Evolutionary conservation across 208 protist species (phyloP).

Genomic region (Trypanosoma theileri): DNA sequence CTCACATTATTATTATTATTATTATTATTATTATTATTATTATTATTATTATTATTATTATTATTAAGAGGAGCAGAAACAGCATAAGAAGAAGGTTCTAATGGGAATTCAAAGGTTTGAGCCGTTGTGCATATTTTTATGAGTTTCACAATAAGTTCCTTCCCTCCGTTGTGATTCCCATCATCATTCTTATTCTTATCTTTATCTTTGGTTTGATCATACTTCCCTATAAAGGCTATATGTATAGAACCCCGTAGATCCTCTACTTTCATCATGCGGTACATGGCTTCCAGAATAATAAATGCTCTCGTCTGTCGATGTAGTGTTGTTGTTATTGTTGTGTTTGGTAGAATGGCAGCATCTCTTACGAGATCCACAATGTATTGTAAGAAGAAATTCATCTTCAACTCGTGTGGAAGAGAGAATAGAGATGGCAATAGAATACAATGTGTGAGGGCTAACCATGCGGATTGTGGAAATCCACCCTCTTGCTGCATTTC

Average conservation of each 20-base stretch:
- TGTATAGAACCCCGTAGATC: slow-evolving; percentile 57
- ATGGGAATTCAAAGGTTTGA: neutral
- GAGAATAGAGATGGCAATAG: slow-evolving; percentile 33
- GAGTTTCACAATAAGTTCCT: slow-evolving; percentile 74
- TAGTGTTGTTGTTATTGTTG: neutral
- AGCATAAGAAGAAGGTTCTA: neutral
- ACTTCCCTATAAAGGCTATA: slow-evolving; percentile 31
- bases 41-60: no score
- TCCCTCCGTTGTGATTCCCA: slow-evolving; percentile 31
- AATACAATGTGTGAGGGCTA: slow-evolving; percentile 42
- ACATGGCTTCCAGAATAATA: slow-evolving; percentile 73
- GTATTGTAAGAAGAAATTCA: slow-evolving; percentile 38
- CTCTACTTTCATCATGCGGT: slow-evolving; percentile 28
- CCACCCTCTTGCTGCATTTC: slow-evolving; percentile 24
- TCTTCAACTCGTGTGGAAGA: slow-evolving; percentile 20
- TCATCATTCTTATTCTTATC: slow-evolving; percentile 17
- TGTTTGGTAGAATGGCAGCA: neutral
- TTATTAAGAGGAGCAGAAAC: no score
- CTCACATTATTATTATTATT: no score
- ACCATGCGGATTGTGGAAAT: slow-evolving; percentile 37
- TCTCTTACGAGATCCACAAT: slow-evolving; percentile 35
- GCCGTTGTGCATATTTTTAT: slow-evolving; percentile 59
- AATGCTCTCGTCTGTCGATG: slow-evolving; percentile 57
- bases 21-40: no score
- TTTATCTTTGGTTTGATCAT: neutral